Base-by-base conservation (phyloP, 2,329 filamentous ascomycete genomes). In the Cordyceps cateniannulata region DNA sequence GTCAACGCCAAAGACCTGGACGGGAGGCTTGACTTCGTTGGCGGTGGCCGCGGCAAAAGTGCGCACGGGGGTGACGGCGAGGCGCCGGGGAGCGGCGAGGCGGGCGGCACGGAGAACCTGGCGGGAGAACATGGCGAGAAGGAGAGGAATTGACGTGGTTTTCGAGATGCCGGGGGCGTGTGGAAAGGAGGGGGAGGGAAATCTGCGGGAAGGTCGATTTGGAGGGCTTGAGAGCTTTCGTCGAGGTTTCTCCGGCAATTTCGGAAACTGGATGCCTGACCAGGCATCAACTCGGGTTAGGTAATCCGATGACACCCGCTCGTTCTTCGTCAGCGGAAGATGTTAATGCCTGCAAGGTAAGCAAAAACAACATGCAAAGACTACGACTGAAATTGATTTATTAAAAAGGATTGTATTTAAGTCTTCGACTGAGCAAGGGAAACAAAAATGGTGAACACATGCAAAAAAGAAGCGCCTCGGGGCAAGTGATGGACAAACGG, bases 1-100 rank as follows among this genome's bases (percentile, higher is more conserved):
- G 79, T 98, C 95, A 74, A 99, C 81, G 70, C 95, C 95, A 79
- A 91, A 99, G 73, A 99, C 85, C 71, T 93, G 85, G 74, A 97
- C 83, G 69, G 95, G 95, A 71, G 93, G 87, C 83, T 90, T 93
- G 76, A 86, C 79, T 64, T 87, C 85, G 75, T 85, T 79, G 71
- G 82, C 76, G 69, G 85, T 75, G 71, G 84, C 81, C 69, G 91
- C 91, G 78, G 91, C 90, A 72, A 91, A 97, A 76, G 85, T 85
- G 77, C 93, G 88, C 77, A 85, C 79, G 71, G 84, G 82, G 72
- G 73, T 68, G 66, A 69, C 67, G 63, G 69, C 60, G 64, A 83
- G 77, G 69, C 84, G 81, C 74, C 87, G 79, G 76, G 88, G 81
- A 73, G 83, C 80, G 68, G 82, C 81, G 70, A 80, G 77, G 72